Evolutionary conservation across 2,329 filamentous ascomycete genomes (phyloP).

Genomic region (Sarocladiaceae sp.): DNA sequence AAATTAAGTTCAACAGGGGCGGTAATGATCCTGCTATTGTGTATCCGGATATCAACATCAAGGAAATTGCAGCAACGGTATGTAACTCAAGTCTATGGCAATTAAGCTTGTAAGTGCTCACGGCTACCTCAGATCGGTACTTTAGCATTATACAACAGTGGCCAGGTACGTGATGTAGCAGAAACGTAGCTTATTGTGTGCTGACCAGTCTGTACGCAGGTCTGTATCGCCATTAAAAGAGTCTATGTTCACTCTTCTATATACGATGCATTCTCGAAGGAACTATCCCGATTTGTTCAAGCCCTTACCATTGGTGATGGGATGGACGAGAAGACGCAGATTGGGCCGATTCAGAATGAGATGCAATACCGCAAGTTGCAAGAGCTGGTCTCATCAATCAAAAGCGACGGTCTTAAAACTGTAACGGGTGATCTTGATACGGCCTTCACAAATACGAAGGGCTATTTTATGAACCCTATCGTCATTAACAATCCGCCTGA

Average conservation of each 20-base stretch:
- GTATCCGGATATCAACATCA: neutral
- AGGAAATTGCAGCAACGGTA: neutral
- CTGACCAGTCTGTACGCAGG: conserved; percentile 24
- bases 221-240: conserved; percentile 41
- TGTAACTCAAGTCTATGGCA: conserved; percentile 24
- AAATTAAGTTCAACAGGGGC: neutral
- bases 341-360: conserved; percentile 49
- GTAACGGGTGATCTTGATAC: conserved; percentile 46
- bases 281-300: conserved; percentile 29
- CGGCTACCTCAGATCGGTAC: neutral
- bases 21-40: conserved; percentile 7
- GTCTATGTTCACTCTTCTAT: conserved; percentile 56
- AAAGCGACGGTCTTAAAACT: conserved; percentile 38
- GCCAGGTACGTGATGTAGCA: neutral
- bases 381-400: conserved; percentile 36
- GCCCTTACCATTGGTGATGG: conserved; percentile 43
- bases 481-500: conserved; percentile 18
- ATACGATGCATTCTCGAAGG: conserved; percentile 46
- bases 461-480: conserved; percentile 15
- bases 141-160: conserved; percentile 4
- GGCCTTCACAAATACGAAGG: conserved; percentile 16
- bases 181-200: conserved; percentile 26
- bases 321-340: conserved; percentile 22
- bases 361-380: conserved; percentile 53
- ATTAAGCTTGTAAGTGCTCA: neutral